phyloP scores from a whole-genome alignment of 495 filamentous ascomycete species.

The Penicillium simplicissimum region DNA sequence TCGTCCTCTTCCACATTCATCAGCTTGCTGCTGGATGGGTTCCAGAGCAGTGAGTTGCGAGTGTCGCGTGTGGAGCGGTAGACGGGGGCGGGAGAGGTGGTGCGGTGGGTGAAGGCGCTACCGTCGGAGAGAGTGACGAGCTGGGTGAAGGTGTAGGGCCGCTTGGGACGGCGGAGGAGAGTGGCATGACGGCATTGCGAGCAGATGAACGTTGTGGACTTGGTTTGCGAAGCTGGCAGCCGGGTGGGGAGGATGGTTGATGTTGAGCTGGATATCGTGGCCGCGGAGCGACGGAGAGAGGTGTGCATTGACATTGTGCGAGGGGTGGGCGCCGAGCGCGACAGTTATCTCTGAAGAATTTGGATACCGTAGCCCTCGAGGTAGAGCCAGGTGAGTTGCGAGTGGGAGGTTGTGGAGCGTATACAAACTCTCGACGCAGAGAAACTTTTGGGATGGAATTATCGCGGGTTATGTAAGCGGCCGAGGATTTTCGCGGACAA shows the following conservation, averaged over 20 bases:
- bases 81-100: slow-evolving; percentile 77
- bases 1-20: slow-evolving; percentile 92
- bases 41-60: slow-evolving; percentile 87
- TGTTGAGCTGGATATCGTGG: slow-evolving; percentile 35
- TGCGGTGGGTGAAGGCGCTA: slow-evolving; percentile 80
- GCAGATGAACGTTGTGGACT: slow-evolving; percentile 45
- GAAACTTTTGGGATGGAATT: slow-evolving; percentile 36
- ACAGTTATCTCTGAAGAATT: background rate
- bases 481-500: slow-evolving; percentile 21
- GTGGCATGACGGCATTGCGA: slow-evolving; percentile 73
- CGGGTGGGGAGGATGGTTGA: slow-evolving; percentile 28
- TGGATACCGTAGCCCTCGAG: background rate
- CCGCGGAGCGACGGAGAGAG: slow-evolving; percentile 47
- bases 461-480: slow-evolving; percentile 33
- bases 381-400: slow-evolving; percentile 6
- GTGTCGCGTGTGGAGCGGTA: slow-evolving; percentile 80
- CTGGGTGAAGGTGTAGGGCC: slow-evolving; percentile 96
- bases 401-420: slow-evolving; percentile 20
- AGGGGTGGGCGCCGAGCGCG: background rate
- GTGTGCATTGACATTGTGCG: slow-evolving; percentile 40
- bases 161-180: slow-evolving; percentile 82
- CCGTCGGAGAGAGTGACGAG: slow-evolving; percentile 94
- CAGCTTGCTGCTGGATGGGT: slow-evolving; percentile 74
- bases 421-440: slow-evolving; percentile 23
- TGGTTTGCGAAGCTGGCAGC: slow-evolving; percentile 27